Conservation (phyloP, 805 yeast genomes). For the Cyberlindnera saturnus region DNA sequence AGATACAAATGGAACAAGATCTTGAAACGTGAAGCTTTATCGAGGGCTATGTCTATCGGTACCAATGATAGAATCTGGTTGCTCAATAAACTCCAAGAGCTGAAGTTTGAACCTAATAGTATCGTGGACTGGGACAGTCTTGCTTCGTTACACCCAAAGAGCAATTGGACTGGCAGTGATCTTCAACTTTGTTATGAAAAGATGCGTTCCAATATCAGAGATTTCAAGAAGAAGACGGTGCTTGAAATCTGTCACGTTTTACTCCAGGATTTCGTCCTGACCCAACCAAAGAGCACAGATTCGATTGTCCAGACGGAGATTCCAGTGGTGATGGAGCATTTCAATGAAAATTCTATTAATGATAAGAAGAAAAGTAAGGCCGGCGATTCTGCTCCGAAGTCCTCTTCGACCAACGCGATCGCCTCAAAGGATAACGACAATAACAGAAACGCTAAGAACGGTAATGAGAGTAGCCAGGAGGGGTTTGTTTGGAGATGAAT, state of each 20-base stretch:
- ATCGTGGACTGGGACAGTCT: constrained; percentile 51
- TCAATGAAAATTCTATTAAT: constrained; percentile 5
- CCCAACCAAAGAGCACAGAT: constrained; percentile 14
- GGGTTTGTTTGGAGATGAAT: background rate
- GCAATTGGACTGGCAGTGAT: constrained; percentile 55
- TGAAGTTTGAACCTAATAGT: constrained; percentile 35
- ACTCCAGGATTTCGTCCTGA: constrained; percentile 17
- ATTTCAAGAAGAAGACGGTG: constrained; percentile 34
- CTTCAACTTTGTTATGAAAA: constrained; percentile 56
- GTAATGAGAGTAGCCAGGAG: background rate
- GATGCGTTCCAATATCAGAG: constrained; percentile 47
- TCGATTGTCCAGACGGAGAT: constrained; percentile 10
- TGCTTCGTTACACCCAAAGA: constrained; percentile 38
- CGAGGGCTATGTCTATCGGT: constrained; percentile 38
- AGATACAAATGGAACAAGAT: constrained; percentile 93
- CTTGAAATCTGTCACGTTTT: constrained; percentile 27
- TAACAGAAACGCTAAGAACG: background rate
- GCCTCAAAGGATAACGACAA: background rate
- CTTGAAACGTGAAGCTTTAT: constrained; percentile 49
- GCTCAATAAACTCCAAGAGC: constrained; percentile 38
- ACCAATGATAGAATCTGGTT: constrained; percentile 46
- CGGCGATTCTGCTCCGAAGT: constrained; percentile 6
- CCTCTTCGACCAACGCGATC: background rate
- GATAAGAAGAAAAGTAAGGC: constrained; percentile 2
- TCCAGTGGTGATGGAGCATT: constrained; percentile 16